Conservation (phyloP, 768 basidiomycete species). For the Gymnopilus junonius region DNA sequence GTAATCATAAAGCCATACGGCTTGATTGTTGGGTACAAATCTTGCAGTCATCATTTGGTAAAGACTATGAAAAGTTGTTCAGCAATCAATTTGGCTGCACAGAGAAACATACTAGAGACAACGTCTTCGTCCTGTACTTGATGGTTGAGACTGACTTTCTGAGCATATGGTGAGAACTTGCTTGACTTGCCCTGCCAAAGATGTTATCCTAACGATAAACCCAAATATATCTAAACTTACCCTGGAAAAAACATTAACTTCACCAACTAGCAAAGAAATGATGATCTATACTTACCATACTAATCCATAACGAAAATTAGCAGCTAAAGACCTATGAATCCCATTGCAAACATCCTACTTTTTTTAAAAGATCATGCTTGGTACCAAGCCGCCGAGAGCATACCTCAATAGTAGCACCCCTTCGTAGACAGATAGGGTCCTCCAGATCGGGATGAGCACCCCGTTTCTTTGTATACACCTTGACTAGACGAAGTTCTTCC, state of each 20-base stretch:
- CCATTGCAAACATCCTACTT: conserved; percentile 87
- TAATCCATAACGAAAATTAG: conserved; percentile 93
- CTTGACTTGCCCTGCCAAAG: conserved; percentile 81
- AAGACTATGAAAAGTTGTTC: conserved; percentile 31
- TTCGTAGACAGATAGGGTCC: conserved; percentile 90
- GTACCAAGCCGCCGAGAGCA: neutral
- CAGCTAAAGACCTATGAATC: conserved; percentile 86
- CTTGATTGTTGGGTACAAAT: neutral
- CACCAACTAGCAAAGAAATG: neutral
- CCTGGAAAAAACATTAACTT: conserved; percentile 19
- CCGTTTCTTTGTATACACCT: conserved; percentile 97
- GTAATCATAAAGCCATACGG: neutral
- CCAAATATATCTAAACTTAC: conserved; percentile 16
- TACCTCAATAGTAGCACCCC: conserved; percentile 93
- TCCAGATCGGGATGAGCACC: conserved; percentile 91
- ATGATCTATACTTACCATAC: conserved; percentile 69
- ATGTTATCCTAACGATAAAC: neutral
- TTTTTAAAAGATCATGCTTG: neutral
- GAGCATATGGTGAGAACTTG: conserved; percentile 92
- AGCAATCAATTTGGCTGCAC: conserved; percentile 23
- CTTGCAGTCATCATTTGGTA: conserved; percentile 26
- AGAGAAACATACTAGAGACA: conserved; percentile 72
- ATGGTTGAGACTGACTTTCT: conserved; percentile 89
- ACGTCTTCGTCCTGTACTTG: conserved; percentile 88
- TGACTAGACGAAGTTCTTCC: conserved; percentile 81